Percentiles rank a stretch among this genome's conserved stretches.
Conservation (phyloP, 2,329 filamentous ascomycete species). For the Neurospora crassa region DNA sequence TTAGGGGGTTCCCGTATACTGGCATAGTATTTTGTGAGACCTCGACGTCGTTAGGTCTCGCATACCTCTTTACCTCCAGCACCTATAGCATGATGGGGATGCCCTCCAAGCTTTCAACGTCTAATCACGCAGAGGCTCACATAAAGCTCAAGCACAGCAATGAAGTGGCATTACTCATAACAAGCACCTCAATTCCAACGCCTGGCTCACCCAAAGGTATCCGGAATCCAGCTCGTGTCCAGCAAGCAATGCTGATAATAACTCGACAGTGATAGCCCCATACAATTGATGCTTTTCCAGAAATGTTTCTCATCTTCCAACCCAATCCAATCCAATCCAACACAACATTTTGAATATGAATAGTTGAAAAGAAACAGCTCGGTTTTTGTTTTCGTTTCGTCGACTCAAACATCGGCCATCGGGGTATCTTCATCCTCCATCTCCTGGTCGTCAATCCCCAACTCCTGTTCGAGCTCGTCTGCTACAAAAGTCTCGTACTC, state of each 20-base stretch:
- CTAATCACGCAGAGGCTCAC: neutral
- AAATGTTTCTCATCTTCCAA: neutral
- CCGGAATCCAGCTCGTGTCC: neutral
- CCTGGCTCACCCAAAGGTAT: neutral
- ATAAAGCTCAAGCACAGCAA: neutral
- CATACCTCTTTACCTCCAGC: neutral
- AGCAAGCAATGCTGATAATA: neutral
- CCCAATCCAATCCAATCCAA: neutral
- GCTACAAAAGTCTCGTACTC: conserved; percentile 91
- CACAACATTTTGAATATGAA: neutral
- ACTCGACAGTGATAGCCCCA: neutral
- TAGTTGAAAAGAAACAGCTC: neutral
- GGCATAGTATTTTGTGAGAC: neutral
- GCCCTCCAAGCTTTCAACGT: neutral
- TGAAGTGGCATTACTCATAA: neutral
- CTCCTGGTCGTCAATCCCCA: conserved; percentile 50
- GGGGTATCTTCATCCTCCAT: conserved; percentile 30
- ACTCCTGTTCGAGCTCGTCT: conserved; percentile 81
- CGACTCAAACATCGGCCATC: neutral
- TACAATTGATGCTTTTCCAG: neutral
- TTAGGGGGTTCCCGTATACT: neutral
- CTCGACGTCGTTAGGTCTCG: neutral
- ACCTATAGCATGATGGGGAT: neutral
- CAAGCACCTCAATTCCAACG: neutral
- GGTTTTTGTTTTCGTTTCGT: neutral